Conservation (phyloP, 2,329 filamentous ascomycete species). For the Bipolaris gigantea region DNA sequence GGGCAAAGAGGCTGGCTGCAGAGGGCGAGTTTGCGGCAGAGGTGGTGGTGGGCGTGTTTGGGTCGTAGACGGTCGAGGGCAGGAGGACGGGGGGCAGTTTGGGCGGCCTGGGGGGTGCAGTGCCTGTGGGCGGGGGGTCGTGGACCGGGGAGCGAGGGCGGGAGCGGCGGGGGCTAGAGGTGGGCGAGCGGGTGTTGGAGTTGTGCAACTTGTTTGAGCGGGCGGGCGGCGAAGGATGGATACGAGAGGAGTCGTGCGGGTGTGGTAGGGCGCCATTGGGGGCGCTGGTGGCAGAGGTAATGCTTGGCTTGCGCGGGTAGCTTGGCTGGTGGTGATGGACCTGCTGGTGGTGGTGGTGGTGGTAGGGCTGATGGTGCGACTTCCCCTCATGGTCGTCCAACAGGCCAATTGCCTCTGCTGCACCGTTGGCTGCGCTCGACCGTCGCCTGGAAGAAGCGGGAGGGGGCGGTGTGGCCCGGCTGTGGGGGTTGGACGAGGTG, state of each 20-base stretch:
- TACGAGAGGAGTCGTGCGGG: constrained; percentile 36
- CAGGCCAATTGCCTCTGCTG: constrained; percentile 42
- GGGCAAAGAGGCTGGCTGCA: constrained; percentile 41
- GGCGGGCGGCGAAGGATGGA: constrained; percentile 15
- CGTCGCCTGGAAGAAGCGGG: constrained; percentile 35
- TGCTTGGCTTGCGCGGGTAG: constrained; percentile 6
- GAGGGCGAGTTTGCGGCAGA: constrained; percentile 37
- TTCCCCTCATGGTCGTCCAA: constrained; percentile 40
- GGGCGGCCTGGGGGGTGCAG: constrained; percentile 38
- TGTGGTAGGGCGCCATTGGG: constrained; percentile 41
- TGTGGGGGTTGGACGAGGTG: constrained; percentile 27
- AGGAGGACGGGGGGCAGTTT: constrained; percentile 36
- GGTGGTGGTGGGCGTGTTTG: constrained; percentile 37
- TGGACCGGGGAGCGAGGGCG: constrained; percentile 37
- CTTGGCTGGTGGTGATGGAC: constrained; percentile 39
- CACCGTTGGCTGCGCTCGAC: constrained; percentile 47
- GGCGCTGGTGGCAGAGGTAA: constrained; percentile 15
- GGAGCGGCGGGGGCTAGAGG: constrained; percentile 40
- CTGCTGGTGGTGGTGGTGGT: constrained; percentile 31
- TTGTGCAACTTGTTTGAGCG: constrained; percentile 25
- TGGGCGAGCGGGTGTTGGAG: constrained; percentile 37
- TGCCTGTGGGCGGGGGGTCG: constrained; percentile 36
- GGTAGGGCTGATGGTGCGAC: constrained; percentile 51
- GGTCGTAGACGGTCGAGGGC: constrained; percentile 43
- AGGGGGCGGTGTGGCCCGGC: constrained; percentile 33